Evolutionary conservation across 148 eudicot species (phyloP).

Genomic region (Rhododendron ovatum): DNA sequence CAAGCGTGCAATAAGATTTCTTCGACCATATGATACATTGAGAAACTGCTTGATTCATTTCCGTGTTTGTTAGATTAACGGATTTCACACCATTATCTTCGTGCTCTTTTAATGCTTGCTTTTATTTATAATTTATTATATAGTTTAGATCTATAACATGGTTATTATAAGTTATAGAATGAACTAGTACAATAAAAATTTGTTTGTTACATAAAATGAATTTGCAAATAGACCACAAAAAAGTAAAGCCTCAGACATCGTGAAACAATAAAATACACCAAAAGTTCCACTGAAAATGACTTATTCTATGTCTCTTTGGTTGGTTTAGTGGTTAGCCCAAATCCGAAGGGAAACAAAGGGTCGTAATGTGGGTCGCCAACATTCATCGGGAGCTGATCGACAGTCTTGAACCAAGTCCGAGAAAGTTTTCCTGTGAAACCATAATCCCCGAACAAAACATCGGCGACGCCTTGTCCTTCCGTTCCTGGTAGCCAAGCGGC

Average conservation of each 20-base stretch:
- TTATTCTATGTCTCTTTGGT: background rate
- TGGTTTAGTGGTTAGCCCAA: constrained; percentile 38
- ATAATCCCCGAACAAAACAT: constrained; percentile 49
- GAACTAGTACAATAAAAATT: no score
- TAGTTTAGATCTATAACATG: no score
- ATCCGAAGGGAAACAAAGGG: constrained; percentile 51
- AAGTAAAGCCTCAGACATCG: background rate
- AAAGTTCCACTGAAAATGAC: background rate
- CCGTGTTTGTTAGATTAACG: no score
- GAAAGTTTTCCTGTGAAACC: constrained; percentile 56
- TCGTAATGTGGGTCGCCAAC: constrained; percentile 50
- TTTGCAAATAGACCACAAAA: background rate
- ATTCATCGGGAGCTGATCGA: constrained; percentile 65
- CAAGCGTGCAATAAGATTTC: no score
- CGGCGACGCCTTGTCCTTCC: constrained; percentile 56
- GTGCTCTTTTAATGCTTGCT: no score
- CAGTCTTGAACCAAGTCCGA: constrained; percentile 50
- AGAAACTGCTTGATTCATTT: no score
- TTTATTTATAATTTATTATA: no score
- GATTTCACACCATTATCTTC: no score
- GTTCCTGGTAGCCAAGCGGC: constrained; percentile 66
- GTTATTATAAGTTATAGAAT: no score
- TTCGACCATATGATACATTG: no score
- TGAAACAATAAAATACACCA: background rate
- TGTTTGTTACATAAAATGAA: no score